phyloP scores from a whole-genome alignment of 1,284 basidiomycete genomes.

The Grifola frondosa region DNA sequence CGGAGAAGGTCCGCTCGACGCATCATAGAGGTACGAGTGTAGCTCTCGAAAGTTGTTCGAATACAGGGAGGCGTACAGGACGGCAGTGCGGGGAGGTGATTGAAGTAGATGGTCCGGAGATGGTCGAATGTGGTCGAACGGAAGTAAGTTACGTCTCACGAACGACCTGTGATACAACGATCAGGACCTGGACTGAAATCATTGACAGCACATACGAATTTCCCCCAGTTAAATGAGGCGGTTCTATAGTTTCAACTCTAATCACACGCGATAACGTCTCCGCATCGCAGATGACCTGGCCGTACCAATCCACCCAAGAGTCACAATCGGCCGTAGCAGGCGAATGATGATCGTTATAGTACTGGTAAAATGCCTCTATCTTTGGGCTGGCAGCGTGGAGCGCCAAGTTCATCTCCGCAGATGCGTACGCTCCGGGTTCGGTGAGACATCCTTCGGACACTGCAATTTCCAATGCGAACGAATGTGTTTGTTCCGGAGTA shows the following conservation, averaged over 20 bases:
- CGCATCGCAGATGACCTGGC: conserved; percentile 71
- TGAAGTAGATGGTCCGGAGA: conserved; percentile 39
- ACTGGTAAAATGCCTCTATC: conserved; percentile 71
- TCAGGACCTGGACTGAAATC: background rate
- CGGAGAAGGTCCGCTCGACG: conserved; percentile 45
- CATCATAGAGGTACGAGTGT: conserved; percentile 59
- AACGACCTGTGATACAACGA: conserved; percentile 8
- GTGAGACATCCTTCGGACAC: conserved; percentile 46
- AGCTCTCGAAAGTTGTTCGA: conserved; percentile 65
- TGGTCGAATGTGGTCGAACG: conserved; percentile 73
- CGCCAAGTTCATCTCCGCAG: conserved; percentile 62
- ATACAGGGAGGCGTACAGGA: conserved; percentile 69
- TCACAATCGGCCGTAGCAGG: conserved; percentile 46
- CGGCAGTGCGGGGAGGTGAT: conserved; percentile 55
- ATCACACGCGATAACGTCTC: conserved; percentile 60
- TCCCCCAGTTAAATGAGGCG: conserved; percentile 22
- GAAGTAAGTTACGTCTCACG: conserved; percentile 46
- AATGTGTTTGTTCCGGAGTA: conserved; percentile 54
- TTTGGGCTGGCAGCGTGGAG: conserved; percentile 70
- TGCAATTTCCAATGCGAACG: conserved; percentile 53
- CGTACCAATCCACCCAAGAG: conserved; percentile 90
- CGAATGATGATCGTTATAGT: conserved; percentile 48
- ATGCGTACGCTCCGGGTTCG: conserved; percentile 46
- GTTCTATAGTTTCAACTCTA: conserved; percentile 54
- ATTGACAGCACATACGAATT: conserved; percentile 26